phyloP scores from a whole-genome alignment of 805 yeast species.

The Saccharomycopsis guyanensis region DNA sequence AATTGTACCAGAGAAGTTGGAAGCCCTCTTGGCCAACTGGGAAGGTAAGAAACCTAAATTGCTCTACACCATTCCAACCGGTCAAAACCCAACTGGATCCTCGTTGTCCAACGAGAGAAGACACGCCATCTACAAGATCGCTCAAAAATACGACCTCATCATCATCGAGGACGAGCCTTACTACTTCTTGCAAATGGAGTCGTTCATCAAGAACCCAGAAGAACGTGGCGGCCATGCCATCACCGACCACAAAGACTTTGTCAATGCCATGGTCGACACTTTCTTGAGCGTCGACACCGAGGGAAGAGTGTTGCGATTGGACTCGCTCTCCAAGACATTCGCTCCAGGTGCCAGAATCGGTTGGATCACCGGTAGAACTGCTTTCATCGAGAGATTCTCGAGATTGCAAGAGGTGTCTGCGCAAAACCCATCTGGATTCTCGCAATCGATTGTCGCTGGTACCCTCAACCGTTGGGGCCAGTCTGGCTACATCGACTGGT shows the following conservation, averaged over 20 bases:
- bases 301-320: constrained; percentile 85
- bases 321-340: constrained; percentile 82
- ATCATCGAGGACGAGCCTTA: constrained; percentile 96
- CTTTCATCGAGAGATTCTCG: constrained; percentile 54
- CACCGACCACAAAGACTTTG: constrained; percentile 53
- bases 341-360: constrained; percentile 91
- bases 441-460: constrained; percentile 64
- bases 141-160: constrained; percentile 77
- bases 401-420: constrained; percentile 75
- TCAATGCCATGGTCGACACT: constrained; percentile 63
- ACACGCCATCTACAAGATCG: constrained; percentile 62
- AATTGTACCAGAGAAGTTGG: constrained; percentile 65
- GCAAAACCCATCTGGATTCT: constrained; percentile 76
- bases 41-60: constrained; percentile 68
- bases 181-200: constrained; percentile 90
- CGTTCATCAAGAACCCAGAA: constrained; percentile 44
- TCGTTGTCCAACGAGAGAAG: constrained; percentile 74
- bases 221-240: constrained; percentile 30
- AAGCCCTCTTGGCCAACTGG: constrained; percentile 60
- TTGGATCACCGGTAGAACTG: constrained; percentile 74
- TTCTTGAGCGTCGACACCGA: constrained; percentile 71
- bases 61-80: constrained; percentile 87
- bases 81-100: constrained; percentile 97
- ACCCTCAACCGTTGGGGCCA: constrained; percentile 85
- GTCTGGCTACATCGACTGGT: constrained; percentile 81